Evolutionary conservation across 2,329 filamentous ascomycete genomes (phyloP).

Genomic region (Metarhizium anisopliae): DNA sequence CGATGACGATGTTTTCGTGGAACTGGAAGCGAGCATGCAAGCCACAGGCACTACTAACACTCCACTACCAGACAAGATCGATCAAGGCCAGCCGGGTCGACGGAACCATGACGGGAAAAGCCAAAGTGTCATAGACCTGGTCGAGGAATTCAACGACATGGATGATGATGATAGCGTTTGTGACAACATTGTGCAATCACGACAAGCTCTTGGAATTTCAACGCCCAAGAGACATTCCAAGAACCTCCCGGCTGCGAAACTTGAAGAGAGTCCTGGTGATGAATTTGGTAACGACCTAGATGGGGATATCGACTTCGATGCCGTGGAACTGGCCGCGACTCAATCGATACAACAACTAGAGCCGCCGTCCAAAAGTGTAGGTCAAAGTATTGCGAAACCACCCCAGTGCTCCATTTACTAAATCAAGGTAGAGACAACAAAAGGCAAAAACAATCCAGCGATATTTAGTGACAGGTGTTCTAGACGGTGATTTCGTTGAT

Average conservation of each 20-base stretch:
- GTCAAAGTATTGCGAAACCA: slow-evolving; percentile 18
- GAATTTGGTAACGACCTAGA: slow-evolving; percentile 40
- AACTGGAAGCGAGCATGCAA: slow-evolving; percentile 38
- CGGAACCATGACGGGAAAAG: not conserved
- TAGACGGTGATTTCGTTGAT: slow-evolving; percentile 60
- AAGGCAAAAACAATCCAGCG: slow-evolving; percentile 73
- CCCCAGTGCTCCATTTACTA: slow-evolving; percentile 40
- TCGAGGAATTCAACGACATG: slow-evolving; percentile 55
- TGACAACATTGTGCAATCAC: slow-evolving; percentile 26
- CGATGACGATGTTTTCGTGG: slow-evolving; percentile 50
- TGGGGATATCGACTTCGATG: slow-evolving; percentile 72
- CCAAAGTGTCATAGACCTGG: not conserved
- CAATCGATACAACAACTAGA: slow-evolving; percentile 42
- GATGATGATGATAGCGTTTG: slow-evolving; percentile 49
- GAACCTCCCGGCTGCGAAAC: not conserved
- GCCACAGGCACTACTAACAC: slow-evolving; percentile 7
- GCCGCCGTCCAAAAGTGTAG: slow-evolving; percentile 24
- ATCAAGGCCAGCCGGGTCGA: not conserved
- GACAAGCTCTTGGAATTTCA: slow-evolving; percentile 4
- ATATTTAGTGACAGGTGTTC: slow-evolving; percentile 69
- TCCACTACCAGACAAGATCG: slow-evolving; percentile 23
- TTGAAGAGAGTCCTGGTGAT: slow-evolving; percentile 15
- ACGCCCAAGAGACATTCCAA: slow-evolving; percentile 6
- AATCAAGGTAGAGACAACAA: slow-evolving; percentile 55
- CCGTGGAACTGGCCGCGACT: slow-evolving; percentile 63